A percentile compares a stretch with the other conserved stretches of the same genome.
Conservation (phyloP, 164 flowering plant genomes). For the Brasenia schreberi region DNA sequence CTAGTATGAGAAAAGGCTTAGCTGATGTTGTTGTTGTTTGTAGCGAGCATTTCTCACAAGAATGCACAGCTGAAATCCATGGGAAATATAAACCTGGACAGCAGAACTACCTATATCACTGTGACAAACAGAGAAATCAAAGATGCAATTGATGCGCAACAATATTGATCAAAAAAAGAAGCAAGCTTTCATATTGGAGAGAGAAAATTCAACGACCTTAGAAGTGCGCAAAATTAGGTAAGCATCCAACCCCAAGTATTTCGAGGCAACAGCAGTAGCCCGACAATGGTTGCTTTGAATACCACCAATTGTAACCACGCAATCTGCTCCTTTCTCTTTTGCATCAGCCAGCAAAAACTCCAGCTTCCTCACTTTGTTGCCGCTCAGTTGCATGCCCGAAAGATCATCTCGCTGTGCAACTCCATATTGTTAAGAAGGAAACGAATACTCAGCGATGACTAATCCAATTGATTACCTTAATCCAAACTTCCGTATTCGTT, state of each 20-base stretch:
- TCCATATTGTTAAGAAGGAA: slow-evolving; percentile 12
- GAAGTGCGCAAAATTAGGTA: slow-evolving; percentile 82
- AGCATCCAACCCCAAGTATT: slow-evolving; percentile 73
- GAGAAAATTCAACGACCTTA: slow-evolving; percentile 34
- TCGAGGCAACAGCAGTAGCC: slow-evolving; percentile 96
- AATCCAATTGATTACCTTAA: slow-evolving; percentile 46
- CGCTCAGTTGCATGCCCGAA: slow-evolving; percentile 95
- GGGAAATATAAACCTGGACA: too few species aligned
- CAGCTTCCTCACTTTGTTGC: slow-evolving; percentile 90
- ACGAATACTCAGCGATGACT: not conserved
- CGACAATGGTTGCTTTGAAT: slow-evolving; percentile 99
- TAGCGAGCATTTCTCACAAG: too few species aligned
- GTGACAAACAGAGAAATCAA: too few species aligned
- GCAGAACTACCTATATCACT: too few species aligned
- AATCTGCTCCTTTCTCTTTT: slow-evolving; percentile 72
- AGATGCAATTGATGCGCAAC: too few species aligned
- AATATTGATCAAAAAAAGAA: not conserved
- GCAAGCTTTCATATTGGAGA: not conserved
- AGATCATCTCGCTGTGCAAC: slow-evolving; percentile 79
- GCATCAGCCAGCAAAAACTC: slow-evolving; percentile 98
- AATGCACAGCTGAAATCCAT: too few species aligned
- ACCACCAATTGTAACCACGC: slow-evolving; percentile 84
- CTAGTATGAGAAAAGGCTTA: too few species aligned
- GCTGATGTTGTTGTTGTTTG: too few species aligned
- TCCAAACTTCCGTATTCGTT: slow-evolving; percentile 54